Base-by-base conservation (phyloP, 2,329 filamentous ascomycete genomes). In the Aspergillus brunneoviolaceus region DNA sequence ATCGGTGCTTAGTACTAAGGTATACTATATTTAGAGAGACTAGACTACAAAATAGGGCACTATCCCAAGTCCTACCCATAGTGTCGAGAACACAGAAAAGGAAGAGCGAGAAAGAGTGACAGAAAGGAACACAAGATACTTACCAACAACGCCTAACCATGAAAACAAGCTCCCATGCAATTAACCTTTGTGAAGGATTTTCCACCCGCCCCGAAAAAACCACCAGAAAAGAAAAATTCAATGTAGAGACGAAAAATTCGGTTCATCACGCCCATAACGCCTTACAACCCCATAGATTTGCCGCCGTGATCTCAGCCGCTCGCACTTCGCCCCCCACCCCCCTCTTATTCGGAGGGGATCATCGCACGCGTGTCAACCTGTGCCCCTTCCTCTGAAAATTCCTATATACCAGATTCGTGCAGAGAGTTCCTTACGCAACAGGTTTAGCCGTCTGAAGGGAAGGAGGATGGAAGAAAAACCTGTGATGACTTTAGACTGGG, bases 221-320 rank as follows among this genome's bases (percentile, higher is more conserved):
- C 33, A 52, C 31, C 49, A 63, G 45, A 42, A 33, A 42, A 61
- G 57, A 53, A 53, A 59, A 50, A 59, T 49, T 61, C 58, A 53
- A 59, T 63, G 59, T 55, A 63, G 7, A 51, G 35, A 58, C 48
- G 35, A 58, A 35, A 35, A 35, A 12, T 16, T 12, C 19, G 33
- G 33, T 35, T 6, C 61, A 63, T 63, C 63, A 65, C 63, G 60
- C 42, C 33, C 52, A 47, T 53, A 42, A 35, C 35, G n/a, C 33
- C 39, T 16, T 23, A 49, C 58, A 59, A 25, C 53, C 49, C 21
- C 16, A 45, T 45, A 39, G 56, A n/a, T 49, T 63, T 63, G 60
- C 57, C 61, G 63, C 63, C 52, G 63, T 63, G 63, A 61, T 63
- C 59, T 57, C 60, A 57, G 35, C 51, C 53, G 27, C 53, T 23